Percentiles rank a stretch among this genome's conserved stretches.
These are phyloP conservation scores for Yueomyces sinensis DNA, from an alignment of 805 yeast species.

Conservation along the genomic window DNA sequence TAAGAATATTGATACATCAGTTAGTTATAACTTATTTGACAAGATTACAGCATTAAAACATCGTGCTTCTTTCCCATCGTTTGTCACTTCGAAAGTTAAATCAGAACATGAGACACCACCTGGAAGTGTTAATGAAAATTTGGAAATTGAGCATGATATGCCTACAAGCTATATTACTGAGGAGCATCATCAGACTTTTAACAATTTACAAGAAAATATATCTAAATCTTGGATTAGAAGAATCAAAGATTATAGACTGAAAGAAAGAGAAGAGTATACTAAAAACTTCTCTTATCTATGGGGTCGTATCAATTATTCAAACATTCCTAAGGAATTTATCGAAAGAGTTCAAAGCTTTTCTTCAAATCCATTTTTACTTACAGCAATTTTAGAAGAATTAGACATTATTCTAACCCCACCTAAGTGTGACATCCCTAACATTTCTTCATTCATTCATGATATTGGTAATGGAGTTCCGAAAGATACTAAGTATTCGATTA, in stretches of 20 bases:
- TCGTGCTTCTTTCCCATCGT: not conserved
- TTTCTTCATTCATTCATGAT: conserved; percentile 50
- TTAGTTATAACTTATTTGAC: not conserved
- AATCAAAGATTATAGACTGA: conserved; percentile 34
- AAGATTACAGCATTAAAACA: not conserved
- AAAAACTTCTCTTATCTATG: conserved; percentile 30
- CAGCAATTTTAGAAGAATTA: conserved; percentile 36
- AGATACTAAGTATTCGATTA: conserved; percentile 52
- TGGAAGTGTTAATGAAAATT: not conserved
- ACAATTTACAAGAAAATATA: conserved; percentile 32
- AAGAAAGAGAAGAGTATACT: conserved; percentile 28
- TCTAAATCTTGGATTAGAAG: conserved; percentile 62
- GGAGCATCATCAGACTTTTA: conserved; percentile 8
- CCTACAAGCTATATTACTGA: conserved; percentile 1
- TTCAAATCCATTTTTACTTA: conserved; percentile 39
- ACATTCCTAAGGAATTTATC: conserved; percentile 29
- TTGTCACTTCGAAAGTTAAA: not conserved
- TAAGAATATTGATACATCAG: not conserved
- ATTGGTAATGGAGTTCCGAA: conserved; percentile 77
- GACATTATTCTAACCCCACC: conserved; percentile 39
- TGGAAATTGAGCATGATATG: not conserved
- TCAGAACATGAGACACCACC: not conserved
- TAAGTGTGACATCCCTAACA: conserved; percentile 32
- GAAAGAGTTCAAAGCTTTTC: conserved; percentile 35
- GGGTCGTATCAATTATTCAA: conserved; percentile 25